Percentiles rank a stretch among this genome's conserved stretches.
Evolutionary conservation across 2,329 filamentous ascomycete genomes (phyloP).

Genomic region (Paecilomyces dactylethromorphus): DNA sequence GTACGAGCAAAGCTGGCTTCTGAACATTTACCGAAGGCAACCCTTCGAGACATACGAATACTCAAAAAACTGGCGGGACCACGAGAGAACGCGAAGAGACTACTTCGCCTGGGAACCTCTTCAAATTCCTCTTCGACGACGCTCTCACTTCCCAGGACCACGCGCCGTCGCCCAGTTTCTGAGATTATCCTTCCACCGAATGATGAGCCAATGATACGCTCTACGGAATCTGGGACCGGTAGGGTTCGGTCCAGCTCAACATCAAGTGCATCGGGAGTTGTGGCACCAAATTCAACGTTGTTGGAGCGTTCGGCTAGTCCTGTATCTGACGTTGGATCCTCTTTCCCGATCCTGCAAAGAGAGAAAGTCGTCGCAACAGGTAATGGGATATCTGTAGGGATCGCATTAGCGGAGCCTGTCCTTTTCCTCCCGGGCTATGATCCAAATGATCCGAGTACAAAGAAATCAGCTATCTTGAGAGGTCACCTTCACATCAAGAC

Average conservation of each 20-base stretch:
- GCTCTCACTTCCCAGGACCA: slow-evolving; percentile 15
- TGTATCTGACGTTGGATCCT: slow-evolving; percentile 18
- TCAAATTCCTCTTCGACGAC: slow-evolving; percentile 10
- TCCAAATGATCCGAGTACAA: slow-evolving; percentile 45
- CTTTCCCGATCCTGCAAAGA: slow-evolving; percentile 32
- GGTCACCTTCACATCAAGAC: slow-evolving; percentile 77
- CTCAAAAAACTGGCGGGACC: slow-evolving; percentile 38
- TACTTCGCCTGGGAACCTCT: slow-evolving; percentile 36
- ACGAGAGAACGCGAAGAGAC: slow-evolving; percentile 41
- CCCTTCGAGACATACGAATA: slow-evolving; percentile 18
- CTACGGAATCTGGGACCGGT: slow-evolving; percentile 10
- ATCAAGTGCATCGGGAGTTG: slow-evolving; percentile 14
- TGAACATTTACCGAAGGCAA: slow-evolving; percentile 19
- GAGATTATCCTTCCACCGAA: slow-evolving; percentile 28
- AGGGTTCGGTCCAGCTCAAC: slow-evolving; percentile 23
- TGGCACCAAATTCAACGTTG: slow-evolving; percentile 13
- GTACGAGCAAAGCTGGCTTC: slow-evolving; percentile 10
- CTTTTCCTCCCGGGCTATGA: slow-evolving; percentile 45
- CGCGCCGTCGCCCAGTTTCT: slow-evolving; percentile 25
- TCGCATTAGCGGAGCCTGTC: slow-evolving; percentile 43
- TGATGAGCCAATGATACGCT: slow-evolving; percentile 25
- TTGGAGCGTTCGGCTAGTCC: slow-evolving; percentile 13
- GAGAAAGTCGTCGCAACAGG: slow-evolving; percentile 44
- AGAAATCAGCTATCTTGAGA: slow-evolving; percentile 73
- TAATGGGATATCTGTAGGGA: slow-evolving; percentile 41